phyloP scores from a whole-genome alignment of 495 filamentous ascomycete species.

The Chaetomium fimeti region DNA sequence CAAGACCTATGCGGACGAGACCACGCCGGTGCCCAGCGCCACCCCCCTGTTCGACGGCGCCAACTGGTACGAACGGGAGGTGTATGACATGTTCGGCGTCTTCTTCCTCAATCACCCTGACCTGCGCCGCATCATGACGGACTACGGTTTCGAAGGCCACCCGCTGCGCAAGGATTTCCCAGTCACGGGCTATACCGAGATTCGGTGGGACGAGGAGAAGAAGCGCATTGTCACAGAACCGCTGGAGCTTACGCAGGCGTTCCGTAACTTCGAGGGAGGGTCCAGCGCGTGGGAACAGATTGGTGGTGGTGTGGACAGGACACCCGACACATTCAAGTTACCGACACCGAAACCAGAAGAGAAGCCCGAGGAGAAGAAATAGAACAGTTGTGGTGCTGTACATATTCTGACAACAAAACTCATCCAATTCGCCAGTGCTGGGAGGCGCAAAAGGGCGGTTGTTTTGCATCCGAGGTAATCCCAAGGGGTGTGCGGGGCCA shows the following conservation, averaged over 20 bases:
- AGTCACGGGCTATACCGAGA: constrained; percentile 96
- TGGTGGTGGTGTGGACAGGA: constrained; percentile 74
- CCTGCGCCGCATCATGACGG: constrained; percentile 97
- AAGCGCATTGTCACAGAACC: constrained; percentile 98
- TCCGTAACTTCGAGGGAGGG: constrained; percentile 94
- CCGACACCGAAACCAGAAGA: constrained; percentile 93
- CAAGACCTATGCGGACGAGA: constrained; percentile 98
- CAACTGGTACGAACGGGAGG: constrained; percentile 98
- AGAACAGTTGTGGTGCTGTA: constrained; percentile 36
- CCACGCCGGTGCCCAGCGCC: constrained; percentile 87
- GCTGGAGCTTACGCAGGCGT: constrained; percentile 96
- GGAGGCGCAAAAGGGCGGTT: not conserved
- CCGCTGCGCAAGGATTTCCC: constrained; percentile 98
- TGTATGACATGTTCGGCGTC: constrained; percentile 96
- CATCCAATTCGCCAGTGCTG: constrained; percentile 9
- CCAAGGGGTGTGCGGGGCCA: too few species aligned
- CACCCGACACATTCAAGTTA: constrained; percentile 87
- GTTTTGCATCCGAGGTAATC: not conserved
- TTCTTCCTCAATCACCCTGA: constrained; percentile 96
- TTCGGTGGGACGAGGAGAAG: constrained; percentile 98
- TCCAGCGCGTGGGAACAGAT: constrained; percentile 86
- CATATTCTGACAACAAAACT: constrained; percentile 28
- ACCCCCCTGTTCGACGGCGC: constrained; percentile 86
- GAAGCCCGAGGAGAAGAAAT: constrained; percentile 93
- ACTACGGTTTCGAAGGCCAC: constrained; percentile 99